Evolutionary conservation across 768 basidiomycete species (phyloP).

Genomic region (Neoboletus magnificus): DNA sequence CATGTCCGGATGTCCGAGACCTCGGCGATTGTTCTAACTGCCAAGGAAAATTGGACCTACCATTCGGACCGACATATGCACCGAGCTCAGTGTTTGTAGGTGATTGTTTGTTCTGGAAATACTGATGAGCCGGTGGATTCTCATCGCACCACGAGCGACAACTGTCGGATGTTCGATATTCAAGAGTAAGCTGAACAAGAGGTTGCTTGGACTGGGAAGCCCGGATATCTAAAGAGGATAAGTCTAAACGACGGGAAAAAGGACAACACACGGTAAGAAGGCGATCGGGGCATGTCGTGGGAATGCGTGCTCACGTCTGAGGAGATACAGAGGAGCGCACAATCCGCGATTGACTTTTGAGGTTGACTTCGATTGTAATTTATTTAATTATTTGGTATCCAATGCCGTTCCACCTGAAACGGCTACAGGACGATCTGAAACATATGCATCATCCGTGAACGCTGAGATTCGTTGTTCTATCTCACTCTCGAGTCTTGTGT

Average conservation of each 20-base stretch:
- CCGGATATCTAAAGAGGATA: neutral
- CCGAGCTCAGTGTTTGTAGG: neutral
- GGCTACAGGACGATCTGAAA: neutral
- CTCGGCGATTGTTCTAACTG: neutral
- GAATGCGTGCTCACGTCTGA: neutral
- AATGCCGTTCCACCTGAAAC: neutral
- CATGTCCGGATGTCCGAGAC: neutral
- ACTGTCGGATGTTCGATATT: neutral
- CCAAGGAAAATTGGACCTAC: neutral
- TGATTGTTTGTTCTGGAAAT: neutral
- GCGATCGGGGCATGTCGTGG: neutral
- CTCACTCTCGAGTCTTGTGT: neutral
- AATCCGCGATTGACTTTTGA: neutral
- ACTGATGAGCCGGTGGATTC: neutral
- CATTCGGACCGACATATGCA: neutral
- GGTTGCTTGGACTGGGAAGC: neutral
- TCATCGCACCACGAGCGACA: neutral
- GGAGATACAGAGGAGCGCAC: neutral
- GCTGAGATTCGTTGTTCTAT: neutral
- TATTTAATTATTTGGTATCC: neutral
- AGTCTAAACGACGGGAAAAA: neutral
- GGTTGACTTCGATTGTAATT: neutral
- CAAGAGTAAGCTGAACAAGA: neutral
- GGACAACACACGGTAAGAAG: neutral
- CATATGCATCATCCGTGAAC: neutral